Conservation (phyloP, 352 stramenopile genomes). For the Thraustotheca clavata region DNA sequence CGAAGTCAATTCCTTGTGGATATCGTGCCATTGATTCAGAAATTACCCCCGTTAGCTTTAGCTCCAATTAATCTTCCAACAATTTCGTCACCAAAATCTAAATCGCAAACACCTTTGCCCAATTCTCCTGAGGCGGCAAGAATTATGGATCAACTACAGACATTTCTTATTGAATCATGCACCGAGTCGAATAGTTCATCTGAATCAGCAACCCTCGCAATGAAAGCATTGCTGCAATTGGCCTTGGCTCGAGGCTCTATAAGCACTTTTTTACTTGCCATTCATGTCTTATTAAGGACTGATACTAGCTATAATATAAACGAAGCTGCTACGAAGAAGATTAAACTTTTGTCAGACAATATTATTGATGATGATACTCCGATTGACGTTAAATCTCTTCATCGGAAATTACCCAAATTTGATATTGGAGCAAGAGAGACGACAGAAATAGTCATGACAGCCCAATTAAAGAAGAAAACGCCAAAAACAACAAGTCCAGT, state of each 20-base stretch:
- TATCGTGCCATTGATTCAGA: constrained; percentile 33
- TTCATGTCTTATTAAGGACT: constrained; percentile 44
- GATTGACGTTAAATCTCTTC: constrained; percentile 11
- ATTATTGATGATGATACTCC: constrained; percentile 19
- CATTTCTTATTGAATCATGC: constrained; percentile 39
- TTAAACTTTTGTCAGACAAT: not conserved
- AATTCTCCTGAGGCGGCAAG: not conserved
- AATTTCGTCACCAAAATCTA: not conserved
- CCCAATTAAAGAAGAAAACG: not conserved
- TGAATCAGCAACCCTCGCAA: constrained; percentile 36
- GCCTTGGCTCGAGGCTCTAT: constrained; percentile 42
- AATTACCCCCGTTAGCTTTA: constrained; percentile 35
- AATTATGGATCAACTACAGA: constrained; percentile 35
- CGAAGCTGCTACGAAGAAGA: not conserved
- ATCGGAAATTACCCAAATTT: constrained; percentile 27
- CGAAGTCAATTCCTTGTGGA: constrained; percentile 37
- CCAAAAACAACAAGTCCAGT: constrained; percentile 18
- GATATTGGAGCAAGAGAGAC: constrained; percentile 2
- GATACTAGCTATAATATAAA: not conserved
- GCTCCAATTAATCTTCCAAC: constrained; percentile 3
- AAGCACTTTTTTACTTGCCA: constrained; percentile 42
- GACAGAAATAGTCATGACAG: not conserved
- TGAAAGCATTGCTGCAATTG: constrained; percentile 47
- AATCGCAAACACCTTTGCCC: too few species aligned
- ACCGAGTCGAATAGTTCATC: constrained; percentile 19